phyloP scores from a whole-genome alignment of 2,329 filamentous ascomycete species.

The Pseudogymnoascus sp. region DNA sequence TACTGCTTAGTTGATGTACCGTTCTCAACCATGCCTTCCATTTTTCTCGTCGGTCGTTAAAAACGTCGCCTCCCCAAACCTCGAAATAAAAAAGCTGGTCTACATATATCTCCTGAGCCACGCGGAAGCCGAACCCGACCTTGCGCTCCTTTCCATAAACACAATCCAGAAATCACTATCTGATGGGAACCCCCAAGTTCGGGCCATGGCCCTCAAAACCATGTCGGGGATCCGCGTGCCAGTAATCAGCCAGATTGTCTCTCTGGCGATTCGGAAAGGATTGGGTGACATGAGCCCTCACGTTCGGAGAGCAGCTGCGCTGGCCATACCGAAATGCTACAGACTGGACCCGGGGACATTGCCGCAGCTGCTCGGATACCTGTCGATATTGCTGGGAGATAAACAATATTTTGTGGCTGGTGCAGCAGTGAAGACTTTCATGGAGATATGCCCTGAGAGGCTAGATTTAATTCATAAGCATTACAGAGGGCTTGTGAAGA shows the following conservation, averaged over 20 bases:
- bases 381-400: constrained; percentile 72
- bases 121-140: constrained; percentile 91
- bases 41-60: constrained; percentile 99
- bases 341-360: constrained; percentile 76
- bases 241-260: constrained; percentile 96
- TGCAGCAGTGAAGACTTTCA: constrained; percentile 79
- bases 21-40: constrained; percentile 73
- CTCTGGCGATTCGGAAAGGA: constrained; percentile 89
- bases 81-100: constrained; percentile 95
- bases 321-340: constrained; percentile 95
- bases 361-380: constrained; percentile 75
- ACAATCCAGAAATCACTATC: constrained; percentile 97
- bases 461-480: constrained; percentile 86
- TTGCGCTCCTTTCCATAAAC: constrained; percentile 93
- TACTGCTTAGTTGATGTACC: constrained; percentile 79
- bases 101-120: constrained; percentile 98
- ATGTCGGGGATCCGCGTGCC: constrained; percentile 98
- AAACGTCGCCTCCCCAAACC: constrained; percentile 87
- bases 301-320: constrained; percentile 83
- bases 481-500: constrained; percentile 76
- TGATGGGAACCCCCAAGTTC: constrained; percentile 81
- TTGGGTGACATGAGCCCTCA: constrained; percentile 88
- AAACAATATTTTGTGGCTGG: constrained; percentile 96
- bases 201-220: constrained; percentile 84
- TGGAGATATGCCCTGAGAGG: constrained; percentile 80